Base-by-base conservation (phyloP, 495 filamentous ascomycete genomes). In the Xeromyces bisporus region DNA sequence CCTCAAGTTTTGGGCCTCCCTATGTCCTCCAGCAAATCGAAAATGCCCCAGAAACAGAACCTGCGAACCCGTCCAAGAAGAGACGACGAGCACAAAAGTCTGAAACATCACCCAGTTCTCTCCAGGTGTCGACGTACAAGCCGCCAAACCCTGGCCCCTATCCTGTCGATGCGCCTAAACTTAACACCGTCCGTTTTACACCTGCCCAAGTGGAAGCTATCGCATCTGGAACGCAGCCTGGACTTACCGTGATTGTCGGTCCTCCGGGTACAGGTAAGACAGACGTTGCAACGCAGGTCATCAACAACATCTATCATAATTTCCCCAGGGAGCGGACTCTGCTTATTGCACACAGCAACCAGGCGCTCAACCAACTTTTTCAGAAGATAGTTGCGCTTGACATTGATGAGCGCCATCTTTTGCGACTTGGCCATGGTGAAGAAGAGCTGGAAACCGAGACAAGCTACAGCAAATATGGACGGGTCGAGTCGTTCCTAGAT, bases 251-350 rank as follows among this genome's bases (percentile, higher is more conserved):
- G 38, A 80, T 99, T 36, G 84, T 96, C 34, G 89, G 89, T 0
- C 89, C 89, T 24, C 89, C 89, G 6, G 89, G 89, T 9, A 99
- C 89, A 2, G 89, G 89, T 35, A 99, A 99, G 59, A 99, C 89
- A 16, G 89, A 99, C 54, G 91, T 99, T 33, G 84, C 83, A 15
- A 94, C 87, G 2, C 89, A 99, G 50, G 91, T 96, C 40, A 96
- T 99, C 56, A 93, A 82, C 65, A 94, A 94, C 47, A 79, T 99
- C 32, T 99, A 96, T 51, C 91, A 94, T 59, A 89, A 93, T 56
- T 96, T 93, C 48, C 89, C 91, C 10, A 64, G 67, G 15, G 84
- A 99, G 49, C 75, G 85, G 26, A 99, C 86, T 0, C 59, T 99
- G 15, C 72, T 99, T 23, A 76, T 99, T 40, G 91, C 89, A 7